phyloP scores from a whole-genome alignment of 345 rosid genomes.

The Litchi chinensis region DNA sequence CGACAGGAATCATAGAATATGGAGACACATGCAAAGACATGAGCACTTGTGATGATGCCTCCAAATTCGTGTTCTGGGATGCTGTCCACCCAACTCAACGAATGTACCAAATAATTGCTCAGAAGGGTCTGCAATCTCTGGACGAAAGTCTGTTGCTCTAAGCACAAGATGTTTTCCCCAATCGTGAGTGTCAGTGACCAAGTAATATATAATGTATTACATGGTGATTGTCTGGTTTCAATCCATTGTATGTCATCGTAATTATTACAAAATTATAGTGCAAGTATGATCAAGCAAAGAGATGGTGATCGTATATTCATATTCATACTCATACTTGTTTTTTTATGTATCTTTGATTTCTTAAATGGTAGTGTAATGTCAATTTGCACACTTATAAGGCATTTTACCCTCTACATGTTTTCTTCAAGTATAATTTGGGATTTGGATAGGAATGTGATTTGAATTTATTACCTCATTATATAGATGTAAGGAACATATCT shows the following conservation, averaged over 20 bases:
- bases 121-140: slow-evolving; percentile 45
- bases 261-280: no score
- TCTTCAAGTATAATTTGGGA: no score
- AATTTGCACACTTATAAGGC: neutral
- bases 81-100: slow-evolving; percentile 82
- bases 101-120: slow-evolving; percentile 70
- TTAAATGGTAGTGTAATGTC: neutral
- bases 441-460: no score
- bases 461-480: no score
- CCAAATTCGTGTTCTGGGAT: slow-evolving; percentile 77
- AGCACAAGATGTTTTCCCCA: neutral
- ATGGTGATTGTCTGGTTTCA: neutral
- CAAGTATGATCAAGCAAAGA: neutral
- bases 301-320: neutral
- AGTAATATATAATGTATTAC: neutral
- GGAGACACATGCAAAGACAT: slow-evolving; percentile 71
- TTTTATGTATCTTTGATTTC: neutral
- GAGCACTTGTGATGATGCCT: slow-evolving; percentile 60
- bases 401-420: no score
- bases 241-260: neutral
- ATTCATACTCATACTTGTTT: neutral
- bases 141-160: slow-evolving; percentile 10
- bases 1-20: slow-evolving; percentile 67
- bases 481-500: no score
- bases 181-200: neutral